Conservation (phyloP, 371 early-diverging fungal species). For the Coemansia sp. region DNA sequence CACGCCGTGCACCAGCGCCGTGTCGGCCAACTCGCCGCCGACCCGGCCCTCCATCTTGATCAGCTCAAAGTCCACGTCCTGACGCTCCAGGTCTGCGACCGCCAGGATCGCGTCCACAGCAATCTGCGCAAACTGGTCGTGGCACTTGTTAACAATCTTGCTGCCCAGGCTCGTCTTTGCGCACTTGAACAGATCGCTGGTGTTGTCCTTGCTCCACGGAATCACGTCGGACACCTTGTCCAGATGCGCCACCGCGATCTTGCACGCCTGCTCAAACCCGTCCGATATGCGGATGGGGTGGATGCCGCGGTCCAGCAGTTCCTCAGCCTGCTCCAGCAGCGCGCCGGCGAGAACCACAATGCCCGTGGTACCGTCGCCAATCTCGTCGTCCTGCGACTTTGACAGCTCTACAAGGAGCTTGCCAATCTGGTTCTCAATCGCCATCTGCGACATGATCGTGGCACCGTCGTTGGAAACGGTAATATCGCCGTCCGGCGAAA, state of each 20-base stretch:
- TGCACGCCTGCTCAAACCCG: slow-evolving; percentile 97
- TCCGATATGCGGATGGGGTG: slow-evolving; percentile 99
- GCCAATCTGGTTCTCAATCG: slow-evolving; percentile 98
- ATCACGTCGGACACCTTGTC: slow-evolving; percentile 91
- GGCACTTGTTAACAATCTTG: slow-evolving; percentile 98
- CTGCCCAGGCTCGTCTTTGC: slow-evolving; percentile 98
- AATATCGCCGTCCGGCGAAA: slow-evolving; percentile 98
- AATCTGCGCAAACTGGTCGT: slow-evolving; percentile 95
- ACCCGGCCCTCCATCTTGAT: slow-evolving; percentile 99
- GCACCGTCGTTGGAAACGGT: slow-evolving; percentile 99
- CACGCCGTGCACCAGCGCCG: slow-evolving; percentile 95
- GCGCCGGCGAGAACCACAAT: slow-evolving; percentile 99
- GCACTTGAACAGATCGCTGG: slow-evolving; percentile 87
- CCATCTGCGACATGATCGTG: slow-evolving; percentile 99
- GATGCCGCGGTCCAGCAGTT: slow-evolving; percentile 94
- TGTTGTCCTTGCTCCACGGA: slow-evolving; percentile 79
- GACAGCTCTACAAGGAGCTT: slow-evolving; percentile 97
- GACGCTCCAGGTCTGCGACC: slow-evolving; percentile 97
- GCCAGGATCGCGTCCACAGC: slow-evolving; percentile 97
- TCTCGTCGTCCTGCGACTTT: slow-evolving; percentile 99
- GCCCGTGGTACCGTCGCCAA: slow-evolving; percentile 99
- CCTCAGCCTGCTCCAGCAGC: slow-evolving; percentile 96
- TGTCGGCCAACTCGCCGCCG: slow-evolving; percentile 93
- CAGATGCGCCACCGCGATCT: slow-evolving; percentile 87
- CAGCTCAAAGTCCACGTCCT: slow-evolving; percentile 99